Conservation (phyloP, 2,329 filamentous ascomycete genomes). For the Penicillium verrucosum region DNA sequence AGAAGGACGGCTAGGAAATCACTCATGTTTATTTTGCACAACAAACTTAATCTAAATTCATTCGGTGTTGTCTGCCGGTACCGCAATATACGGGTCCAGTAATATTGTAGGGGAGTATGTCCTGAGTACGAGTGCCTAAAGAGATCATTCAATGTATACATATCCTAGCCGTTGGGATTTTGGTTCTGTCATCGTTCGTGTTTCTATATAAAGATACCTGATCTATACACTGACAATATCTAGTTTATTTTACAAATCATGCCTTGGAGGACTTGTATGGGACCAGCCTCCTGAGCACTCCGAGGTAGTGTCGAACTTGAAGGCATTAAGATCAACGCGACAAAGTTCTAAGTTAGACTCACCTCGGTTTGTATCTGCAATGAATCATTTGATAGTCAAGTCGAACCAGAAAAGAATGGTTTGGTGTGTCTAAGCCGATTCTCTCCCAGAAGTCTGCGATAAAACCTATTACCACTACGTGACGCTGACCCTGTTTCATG, state of each 20-base stretch:
- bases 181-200: too few relatives aligned
- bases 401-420: slow-evolving; percentile 66
- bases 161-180: too few relatives aligned
- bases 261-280: too few relatives aligned
- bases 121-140: too few relatives aligned
- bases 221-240: too few relatives aligned
- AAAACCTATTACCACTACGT: slow-evolving; percentile 30
- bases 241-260: too few relatives aligned
- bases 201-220: too few relatives aligned
- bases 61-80: too few relatives aligned
- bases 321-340: slow-evolving; percentile 5
- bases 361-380: not conserved
- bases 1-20: not conserved
- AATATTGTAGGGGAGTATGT: not conserved
- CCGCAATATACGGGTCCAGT: too few relatives aligned
- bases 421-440: slow-evolving; percentile 63
- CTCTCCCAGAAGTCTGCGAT: slow-evolving; percentile 33
- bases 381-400: slow-evolving; percentile 53
- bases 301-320: not conserved
- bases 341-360: not conserved
- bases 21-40: not conserved
- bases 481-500: not conserved
- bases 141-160: too few relatives aligned
- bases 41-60: too few relatives aligned
- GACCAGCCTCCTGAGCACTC: not conserved